Percentiles rank a stretch among this genome's conserved stretches.
Evolutionary conservation across 306 rosid genomes (phyloP).

Genomic region (Purshia tridentata): DNA sequence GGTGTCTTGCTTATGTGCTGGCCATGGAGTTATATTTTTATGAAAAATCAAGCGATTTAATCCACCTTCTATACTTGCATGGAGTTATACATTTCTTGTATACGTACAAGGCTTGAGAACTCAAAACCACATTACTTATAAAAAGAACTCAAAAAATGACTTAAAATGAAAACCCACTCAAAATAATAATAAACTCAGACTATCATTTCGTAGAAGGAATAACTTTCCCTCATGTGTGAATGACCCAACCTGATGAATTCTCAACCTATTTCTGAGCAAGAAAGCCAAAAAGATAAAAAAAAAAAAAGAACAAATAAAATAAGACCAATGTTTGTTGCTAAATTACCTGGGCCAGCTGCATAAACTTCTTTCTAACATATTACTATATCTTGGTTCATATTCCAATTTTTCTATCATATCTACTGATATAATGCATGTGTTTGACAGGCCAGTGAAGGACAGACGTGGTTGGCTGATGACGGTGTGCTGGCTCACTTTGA

Average conservation of each 20-base stretch:
- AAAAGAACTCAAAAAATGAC: neutral
- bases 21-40: neutral
- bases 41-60: neutral
- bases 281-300: neutral
- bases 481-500: slow-evolving; percentile 70
- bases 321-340: neutral
- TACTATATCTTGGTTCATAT: neutral
- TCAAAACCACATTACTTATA: neutral
- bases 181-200: neutral
- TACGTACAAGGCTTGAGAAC: neutral
- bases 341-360: neutral
- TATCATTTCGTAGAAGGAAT: slow-evolving; percentile 6
- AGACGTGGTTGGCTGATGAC: slow-evolving; percentile 82
- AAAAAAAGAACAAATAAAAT: too few relatives aligned
- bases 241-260: slow-evolving; percentile 5
- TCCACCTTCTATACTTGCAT: neutral
- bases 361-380: neutral
- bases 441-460: slow-evolving; percentile 52
- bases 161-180: neutral
- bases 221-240: slow-evolving; percentile 11
- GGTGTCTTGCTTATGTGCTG: slow-evolving; percentile 9
- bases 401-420: neutral
- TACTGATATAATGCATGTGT: slow-evolving; percentile 19
- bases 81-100: neutral
- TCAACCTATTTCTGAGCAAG: neutral